These are phyloP conservation scores for Ambrosiella xylebori DNA, from an alignment of 2,329 filamentous ascomycete species.

Conservation along the genomic window DNA sequence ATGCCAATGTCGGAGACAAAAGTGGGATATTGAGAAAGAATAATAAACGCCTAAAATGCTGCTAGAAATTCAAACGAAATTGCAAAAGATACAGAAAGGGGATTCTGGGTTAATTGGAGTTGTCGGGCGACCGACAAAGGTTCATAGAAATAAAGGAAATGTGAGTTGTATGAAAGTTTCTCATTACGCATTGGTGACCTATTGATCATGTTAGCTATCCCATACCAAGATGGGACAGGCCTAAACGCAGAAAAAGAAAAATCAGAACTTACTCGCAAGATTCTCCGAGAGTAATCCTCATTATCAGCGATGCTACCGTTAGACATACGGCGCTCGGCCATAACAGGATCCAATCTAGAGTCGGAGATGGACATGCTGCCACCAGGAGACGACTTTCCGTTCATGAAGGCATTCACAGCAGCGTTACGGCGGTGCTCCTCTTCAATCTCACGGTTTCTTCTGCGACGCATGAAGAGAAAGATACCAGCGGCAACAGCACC, in stretches of 20 bases:
- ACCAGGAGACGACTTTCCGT: slow-evolving; percentile 42
- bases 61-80: slow-evolving; percentile 10
- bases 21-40: background rate
- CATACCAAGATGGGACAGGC: background rate
- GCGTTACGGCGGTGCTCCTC: slow-evolving; percentile 72
- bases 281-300: slow-evolving; percentile 88
- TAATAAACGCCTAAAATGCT: slow-evolving; percentile 12
- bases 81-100: slow-evolving; percentile 11
- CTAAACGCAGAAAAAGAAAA: background rate
- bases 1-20: background rate
- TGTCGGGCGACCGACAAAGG: slow-evolving; percentile 7
- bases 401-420: slow-evolving; percentile 61
- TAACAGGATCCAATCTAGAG: slow-evolving; percentile 69
- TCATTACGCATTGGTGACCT: slow-evolving; percentile 43
- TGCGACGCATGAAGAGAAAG: slow-evolving; percentile 60
- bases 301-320: slow-evolving; percentile 95
- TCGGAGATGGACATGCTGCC: slow-evolving; percentile 60
- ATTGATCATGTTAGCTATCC: slow-evolving; percentile 14
- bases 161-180: background rate
- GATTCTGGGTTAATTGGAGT: background rate
- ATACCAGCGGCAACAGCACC: slow-evolving; percentile 47
- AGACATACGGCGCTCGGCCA: slow-evolving; percentile 71
- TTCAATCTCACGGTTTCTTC: slow-evolving; percentile 60
- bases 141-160: slow-evolving; percentile 6
- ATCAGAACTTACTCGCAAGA: slow-evolving; percentile 58